These are phyloP conservation scores for Helichrysum umbraculigerum DNA, from an alignment of 129 eudicot species.

Conservation along the genomic window DNA sequence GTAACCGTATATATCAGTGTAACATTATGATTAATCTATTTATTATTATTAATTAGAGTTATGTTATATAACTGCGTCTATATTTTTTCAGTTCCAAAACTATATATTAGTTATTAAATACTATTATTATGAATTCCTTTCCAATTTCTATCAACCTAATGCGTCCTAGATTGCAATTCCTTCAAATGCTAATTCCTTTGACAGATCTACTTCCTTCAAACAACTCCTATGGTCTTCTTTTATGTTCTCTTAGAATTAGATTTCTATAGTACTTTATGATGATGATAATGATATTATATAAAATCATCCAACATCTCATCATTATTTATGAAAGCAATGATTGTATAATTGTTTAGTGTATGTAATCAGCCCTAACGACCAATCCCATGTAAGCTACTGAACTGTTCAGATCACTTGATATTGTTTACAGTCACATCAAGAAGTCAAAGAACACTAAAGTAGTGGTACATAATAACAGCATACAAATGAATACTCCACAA, in stretches of 20 bases:
- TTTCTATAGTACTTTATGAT: background rate
- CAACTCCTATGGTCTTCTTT: background rate
- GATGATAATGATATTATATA: background rate
- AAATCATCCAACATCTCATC: background rate
- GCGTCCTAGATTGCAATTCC: background rate
- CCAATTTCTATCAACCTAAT: background rate
- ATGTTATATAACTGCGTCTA: no score
- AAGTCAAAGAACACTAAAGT: conserved; percentile 13
- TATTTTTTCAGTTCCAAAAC: no score
- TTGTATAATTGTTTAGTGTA: background rate
- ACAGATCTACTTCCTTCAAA: no score
- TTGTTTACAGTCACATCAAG: conserved; percentile 14
- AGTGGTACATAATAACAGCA: conserved; percentile 11
- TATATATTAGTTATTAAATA: no score
- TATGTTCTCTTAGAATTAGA: background rate
- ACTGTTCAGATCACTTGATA: conserved; percentile 2
- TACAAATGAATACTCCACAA: conserved; percentile 13
- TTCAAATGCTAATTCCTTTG: background rate
- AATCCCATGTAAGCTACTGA: conserved; percentile 5
- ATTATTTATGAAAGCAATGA: background rate
- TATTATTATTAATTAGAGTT: no score
- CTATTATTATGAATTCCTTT: background rate
- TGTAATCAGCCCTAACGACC: background rate
- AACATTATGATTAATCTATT: background rate
- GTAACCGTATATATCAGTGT: no score